Percentiles rank a stretch among this genome's conserved stretches.
These are phyloP conservation scores for Melastoma candidum DNA, from an alignment of 441 rosid species.

Conservation along the genomic window DNA sequence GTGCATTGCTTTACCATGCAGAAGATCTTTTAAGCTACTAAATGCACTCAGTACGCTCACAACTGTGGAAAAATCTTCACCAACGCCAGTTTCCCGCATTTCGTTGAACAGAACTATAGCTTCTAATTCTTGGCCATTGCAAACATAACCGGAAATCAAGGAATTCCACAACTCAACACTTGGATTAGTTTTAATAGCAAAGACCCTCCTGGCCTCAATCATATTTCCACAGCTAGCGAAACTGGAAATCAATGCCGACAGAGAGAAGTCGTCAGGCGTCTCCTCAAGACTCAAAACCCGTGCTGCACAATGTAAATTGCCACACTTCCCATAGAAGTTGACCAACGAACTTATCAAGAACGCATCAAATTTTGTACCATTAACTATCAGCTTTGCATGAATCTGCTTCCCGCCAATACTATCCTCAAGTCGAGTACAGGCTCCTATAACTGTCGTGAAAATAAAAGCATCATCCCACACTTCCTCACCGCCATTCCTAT, in stretches of 20 bases:
- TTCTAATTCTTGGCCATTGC: constrained; percentile 39
- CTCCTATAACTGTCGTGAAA: constrained; percentile 48
- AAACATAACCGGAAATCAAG: constrained; percentile 59
- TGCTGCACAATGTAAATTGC: constrained; percentile 48
- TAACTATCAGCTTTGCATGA: constrained; percentile 45
- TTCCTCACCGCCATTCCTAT: constrained; percentile 23
- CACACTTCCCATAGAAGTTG: constrained; percentile 61
- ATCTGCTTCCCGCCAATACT: constrained; percentile 53
- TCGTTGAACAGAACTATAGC: constrained; percentile 41
- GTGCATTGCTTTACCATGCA: constrained; percentile 46
- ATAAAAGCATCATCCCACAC: constrained; percentile 33
- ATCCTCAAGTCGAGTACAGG: constrained; percentile 52
- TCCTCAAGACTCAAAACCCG: constrained; percentile 32
- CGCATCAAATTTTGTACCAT: constrained; percentile 36
- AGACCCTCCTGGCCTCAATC: constrained; percentile 44
- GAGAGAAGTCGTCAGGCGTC: constrained; percentile 56
- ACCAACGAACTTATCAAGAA: constrained; percentile 52
- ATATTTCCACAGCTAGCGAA: constrained; percentile 54
- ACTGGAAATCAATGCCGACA: constrained; percentile 70
- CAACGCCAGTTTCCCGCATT: constrained; percentile 40
- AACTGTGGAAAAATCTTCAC: constrained; percentile 42
- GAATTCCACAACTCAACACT: constrained; percentile 67
- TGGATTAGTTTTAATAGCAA: constrained; percentile 25
- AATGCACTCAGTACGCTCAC: constrained; percentile 47
- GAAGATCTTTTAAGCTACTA: constrained; percentile 22